A percentile compares a stretch with the other conserved stretches of the same genome.
Evolutionary conservation across 345 rosid species (phyloP).

Genomic region (Abelmoschus esculentus): DNA sequence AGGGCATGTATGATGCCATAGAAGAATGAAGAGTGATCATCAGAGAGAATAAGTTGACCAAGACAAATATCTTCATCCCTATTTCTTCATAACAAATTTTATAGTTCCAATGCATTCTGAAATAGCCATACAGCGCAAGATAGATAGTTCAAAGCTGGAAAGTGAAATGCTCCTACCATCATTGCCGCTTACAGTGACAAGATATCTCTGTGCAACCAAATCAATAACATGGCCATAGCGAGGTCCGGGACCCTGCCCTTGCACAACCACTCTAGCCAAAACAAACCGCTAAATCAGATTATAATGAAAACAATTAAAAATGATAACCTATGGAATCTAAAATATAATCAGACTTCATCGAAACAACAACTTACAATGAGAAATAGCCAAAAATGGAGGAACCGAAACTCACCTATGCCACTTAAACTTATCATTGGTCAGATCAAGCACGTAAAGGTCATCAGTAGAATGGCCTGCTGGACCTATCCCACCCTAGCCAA

Average conservation of each 20-base stretch:
- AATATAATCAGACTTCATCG: constrained; percentile 13
- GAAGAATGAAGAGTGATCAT: not conserved
- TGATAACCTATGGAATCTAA: no score
- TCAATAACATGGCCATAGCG: constrained; percentile 98
- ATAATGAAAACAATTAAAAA: not conserved
- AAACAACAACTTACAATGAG: not conserved
- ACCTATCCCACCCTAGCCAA: constrained; percentile 89
- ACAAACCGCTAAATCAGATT: constrained; percentile 8
- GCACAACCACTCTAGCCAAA: constrained; percentile 81
- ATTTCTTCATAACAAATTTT: not conserved
- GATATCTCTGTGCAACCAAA: constrained; percentile 91
- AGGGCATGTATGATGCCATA: not conserved
- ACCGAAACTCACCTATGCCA: constrained; percentile 77
- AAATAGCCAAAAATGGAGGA: no score
- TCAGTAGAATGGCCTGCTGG: constrained; percentile 99
- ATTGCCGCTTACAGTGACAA: constrained; percentile 91
- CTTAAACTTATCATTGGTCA: constrained; percentile 89
- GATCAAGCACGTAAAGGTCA: constrained; percentile 94
- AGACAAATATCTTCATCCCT: not conserved
- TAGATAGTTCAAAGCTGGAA: not conserved
- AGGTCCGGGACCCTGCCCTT: constrained; percentile 99
- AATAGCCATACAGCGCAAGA: not conserved
- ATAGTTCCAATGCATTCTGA: not conserved
- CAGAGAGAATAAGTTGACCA: not conserved
- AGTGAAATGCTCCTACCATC: constrained; percentile 51